Conservation (phyloP, 1,284 basidiomycete genomes). For the Rhodotorula sp. region DNA sequence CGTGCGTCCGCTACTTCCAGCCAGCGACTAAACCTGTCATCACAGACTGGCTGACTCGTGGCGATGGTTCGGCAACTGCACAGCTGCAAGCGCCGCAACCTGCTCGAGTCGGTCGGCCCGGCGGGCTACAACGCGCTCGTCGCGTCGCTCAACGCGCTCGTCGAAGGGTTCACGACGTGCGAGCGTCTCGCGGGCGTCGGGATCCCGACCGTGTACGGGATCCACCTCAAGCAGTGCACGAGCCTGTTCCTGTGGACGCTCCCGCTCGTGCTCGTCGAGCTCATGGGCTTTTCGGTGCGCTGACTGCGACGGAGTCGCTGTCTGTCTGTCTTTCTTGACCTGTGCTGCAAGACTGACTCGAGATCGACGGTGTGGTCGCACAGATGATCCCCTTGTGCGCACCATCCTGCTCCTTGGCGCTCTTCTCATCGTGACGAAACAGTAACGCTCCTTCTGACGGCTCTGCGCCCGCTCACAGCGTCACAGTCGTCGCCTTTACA, state of each 20-base stretch:
- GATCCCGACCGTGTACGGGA: slow-evolving; percentile 38
- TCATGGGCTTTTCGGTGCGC: slow-evolving; percentile 40
- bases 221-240: slow-evolving; percentile 25
- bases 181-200: slow-evolving; percentile 37
- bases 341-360: neutral
- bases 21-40: neutral
- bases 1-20: slow-evolving; percentile 11
- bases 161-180: slow-evolving; percentile 40
- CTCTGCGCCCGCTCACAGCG: slow-evolving; percentile 8
- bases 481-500: slow-evolving; percentile 44
- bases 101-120: slow-evolving; percentile 45
- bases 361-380: slow-evolving; percentile 6
- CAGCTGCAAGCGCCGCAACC: slow-evolving; percentile 36
- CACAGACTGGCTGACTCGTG: neutral
- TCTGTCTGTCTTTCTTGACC: neutral
- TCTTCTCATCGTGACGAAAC: no score
- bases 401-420: neutral
- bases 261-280: slow-evolving; percentile 44
- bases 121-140: slow-evolving; percentile 44
- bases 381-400: slow-evolving; percentile 42
- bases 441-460: no score
- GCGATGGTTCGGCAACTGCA: neutral
- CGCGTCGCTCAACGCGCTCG: slow-evolving; percentile 18
- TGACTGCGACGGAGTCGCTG: neutral
- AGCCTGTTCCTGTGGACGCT: slow-evolving; percentile 42